Evolutionary conservation across 306 rosid genomes (phyloP).

Genomic region (Gastrolobium villosum): DNA sequence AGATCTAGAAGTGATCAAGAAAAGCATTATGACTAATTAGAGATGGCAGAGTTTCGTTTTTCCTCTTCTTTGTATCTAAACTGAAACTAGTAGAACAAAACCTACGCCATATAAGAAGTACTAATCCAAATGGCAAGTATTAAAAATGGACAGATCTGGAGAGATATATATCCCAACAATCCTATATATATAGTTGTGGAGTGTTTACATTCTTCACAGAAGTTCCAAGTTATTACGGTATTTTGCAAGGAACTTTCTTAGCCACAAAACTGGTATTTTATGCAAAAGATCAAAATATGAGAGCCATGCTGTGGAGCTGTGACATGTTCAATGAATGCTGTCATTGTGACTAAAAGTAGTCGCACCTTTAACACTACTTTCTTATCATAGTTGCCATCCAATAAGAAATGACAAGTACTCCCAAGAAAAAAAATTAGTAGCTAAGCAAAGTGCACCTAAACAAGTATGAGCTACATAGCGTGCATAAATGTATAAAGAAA

Average conservation of each 20-base stretch:
- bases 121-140: slow-evolving; percentile 24
- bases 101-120: slow-evolving; percentile 5
- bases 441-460: slow-evolving; percentile 22
- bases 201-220: slow-evolving; percentile 21
- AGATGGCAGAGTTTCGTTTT: slow-evolving; percentile 16
- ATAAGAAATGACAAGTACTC: slow-evolving; percentile 23
- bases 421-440: slow-evolving; percentile 32
- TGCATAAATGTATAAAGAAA: slow-evolving; percentile 12
- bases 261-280: slow-evolving; percentile 29
- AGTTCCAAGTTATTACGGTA: background rate
- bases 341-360: slow-evolving; percentile 32
- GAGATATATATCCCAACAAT: background rate
- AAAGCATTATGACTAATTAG: slow-evolving; percentile 9
- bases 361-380: slow-evolving; percentile 12
- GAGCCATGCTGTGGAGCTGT: background rate
- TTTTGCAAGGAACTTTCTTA: slow-evolving; percentile 30
- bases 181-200: slow-evolving; percentile 10
- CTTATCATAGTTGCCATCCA: slow-evolving; percentile 32
- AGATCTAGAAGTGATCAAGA: slow-evolving; percentile 21
- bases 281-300: slow-evolving; percentile 16
- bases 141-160: slow-evolving; percentile 20
- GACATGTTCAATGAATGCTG: background rate
- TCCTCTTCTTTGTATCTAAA: slow-evolving; percentile 21
- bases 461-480: slow-evolving; percentile 34
- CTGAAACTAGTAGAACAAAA: slow-evolving; percentile 8